A percentile compares a stretch with the other conserved stretches of the same genome.
phyloP scores from a whole-genome alignment of 1,284 basidiomycete genomes.

The Crepidotus sp. region DNA sequence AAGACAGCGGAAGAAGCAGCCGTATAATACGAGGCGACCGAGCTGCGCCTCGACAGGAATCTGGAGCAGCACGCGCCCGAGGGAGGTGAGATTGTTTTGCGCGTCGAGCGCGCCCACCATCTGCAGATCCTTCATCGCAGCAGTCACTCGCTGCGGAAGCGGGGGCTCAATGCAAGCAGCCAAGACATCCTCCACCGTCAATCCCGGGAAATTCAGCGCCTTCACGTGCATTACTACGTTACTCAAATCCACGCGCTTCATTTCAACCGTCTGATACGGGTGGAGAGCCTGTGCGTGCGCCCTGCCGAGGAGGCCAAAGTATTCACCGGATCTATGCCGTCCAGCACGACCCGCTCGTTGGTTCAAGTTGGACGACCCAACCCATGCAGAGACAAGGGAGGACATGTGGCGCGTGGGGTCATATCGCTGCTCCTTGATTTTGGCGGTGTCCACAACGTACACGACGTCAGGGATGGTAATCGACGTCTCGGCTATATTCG shows the following conservation, averaged over 20 bases:
- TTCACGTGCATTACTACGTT: constrained; percentile 97
- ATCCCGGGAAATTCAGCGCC: constrained; percentile 86
- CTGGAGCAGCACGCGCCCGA: constrained; percentile 84
- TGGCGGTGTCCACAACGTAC: constrained; percentile 86
- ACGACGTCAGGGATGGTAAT: constrained; percentile 96
- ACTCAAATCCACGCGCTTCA: constrained; percentile 89
- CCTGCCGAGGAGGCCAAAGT: constrained; percentile 78
- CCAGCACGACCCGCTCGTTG: constrained; percentile 93
- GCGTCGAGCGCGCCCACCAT: constrained; percentile 86
- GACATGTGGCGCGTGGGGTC: constrained; percentile 86
- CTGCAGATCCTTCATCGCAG: constrained; percentile 76
- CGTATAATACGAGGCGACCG: constrained; percentile 84
- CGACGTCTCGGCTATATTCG: constrained; percentile 95
- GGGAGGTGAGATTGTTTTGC: constrained; percentile 72
- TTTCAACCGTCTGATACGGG: constrained; percentile 89
- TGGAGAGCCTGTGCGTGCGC: constrained; percentile 57
- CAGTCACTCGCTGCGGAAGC: constrained; percentile 65
- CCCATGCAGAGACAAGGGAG: constrained; percentile 83
- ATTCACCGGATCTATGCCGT: constrained; percentile 86
- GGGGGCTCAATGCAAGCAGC: constrained; percentile 87
- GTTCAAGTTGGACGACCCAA: constrained; percentile 87
- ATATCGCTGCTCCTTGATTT: constrained; percentile 90
- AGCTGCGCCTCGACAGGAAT: constrained; percentile 87
- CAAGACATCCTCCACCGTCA: constrained; percentile 84
- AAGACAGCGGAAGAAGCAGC: constrained; percentile 90